Evolutionary conservation across 345 rosid genomes (phyloP).

Genomic region (Populus davidiana): DNA sequence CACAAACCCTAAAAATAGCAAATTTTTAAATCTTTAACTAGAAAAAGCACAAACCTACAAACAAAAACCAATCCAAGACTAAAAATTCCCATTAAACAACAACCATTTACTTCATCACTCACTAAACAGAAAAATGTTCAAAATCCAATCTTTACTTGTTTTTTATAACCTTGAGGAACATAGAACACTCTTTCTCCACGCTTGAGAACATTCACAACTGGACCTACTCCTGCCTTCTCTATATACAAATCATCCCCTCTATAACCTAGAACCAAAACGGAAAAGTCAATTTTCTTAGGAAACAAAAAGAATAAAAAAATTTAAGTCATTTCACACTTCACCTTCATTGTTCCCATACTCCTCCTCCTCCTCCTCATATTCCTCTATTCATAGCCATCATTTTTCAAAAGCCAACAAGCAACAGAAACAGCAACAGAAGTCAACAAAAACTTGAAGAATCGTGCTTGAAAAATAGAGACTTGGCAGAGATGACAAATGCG

Average conservation of each 20-base stretch:
- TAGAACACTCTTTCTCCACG: constrained; percentile 59
- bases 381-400: constrained; percentile 44
- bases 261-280: constrained; percentile 28
- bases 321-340: constrained; percentile 8
- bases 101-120: background rate
- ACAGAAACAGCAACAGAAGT: too few species aligned
- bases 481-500: too few species aligned
- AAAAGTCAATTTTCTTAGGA: constrained; percentile 18
- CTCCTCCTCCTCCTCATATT: too few species aligned
- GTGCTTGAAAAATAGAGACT: too few species aligned
- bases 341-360: constrained; percentile 22
- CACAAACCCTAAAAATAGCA: constrained; percentile 32
- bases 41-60: constrained; percentile 11
- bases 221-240: constrained; percentile 84
- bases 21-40: background rate
- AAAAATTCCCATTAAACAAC: background rate
- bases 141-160: constrained; percentile 47
- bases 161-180: constrained; percentile 94
- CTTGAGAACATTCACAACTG: constrained; percentile 70
- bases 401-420: constrained; percentile 11
- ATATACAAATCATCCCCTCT: constrained; percentile 54
- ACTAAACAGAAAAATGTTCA: background rate
- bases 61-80: constrained; percentile 4
- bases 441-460: background rate
- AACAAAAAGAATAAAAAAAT: constrained; percentile 1